Base-by-base conservation (phyloP, 352 stramenopile genomes). In the Globisporangium acanthophoron region DNA sequence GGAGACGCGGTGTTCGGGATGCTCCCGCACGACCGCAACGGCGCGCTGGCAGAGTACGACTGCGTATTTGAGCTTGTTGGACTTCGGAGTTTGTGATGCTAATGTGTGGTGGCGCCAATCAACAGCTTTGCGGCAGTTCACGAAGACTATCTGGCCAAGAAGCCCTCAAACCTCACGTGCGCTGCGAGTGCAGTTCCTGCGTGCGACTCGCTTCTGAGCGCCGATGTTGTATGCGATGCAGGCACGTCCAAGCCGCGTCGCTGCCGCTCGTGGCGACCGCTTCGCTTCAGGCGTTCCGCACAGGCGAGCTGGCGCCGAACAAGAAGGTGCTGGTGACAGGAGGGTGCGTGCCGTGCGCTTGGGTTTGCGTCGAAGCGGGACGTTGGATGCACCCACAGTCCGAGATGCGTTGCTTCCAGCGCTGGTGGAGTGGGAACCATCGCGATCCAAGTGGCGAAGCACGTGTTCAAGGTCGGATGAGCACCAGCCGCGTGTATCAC, bases 281-380 rank as follows among this genome's bases (percentile, higher is more conserved):
- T 21, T 71, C 79, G 18, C 51, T 91, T 21, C 69, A 76, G 47
- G 62, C 60, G 18, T 86, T 91, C 58, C 73, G 77, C 46, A 56
- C 74, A 18, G 70, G 72, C 2, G 53, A 86, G 3, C 57, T 93
- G 6, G 52, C 59, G 21, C 71, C 83, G 59, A 72, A 71, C 48
- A 88, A 90, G 62, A 90, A 88, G 59, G 71, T 93, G 43, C 61
- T 93, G 11, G 69, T 93, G 59, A 90, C 80, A 3, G 83, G 73
- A 24, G 83, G 76, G 76, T 85, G 67, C 53, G 64, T 55, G 1
- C 8, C 27, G 18, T 43, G 37, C 24, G 16, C 31, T 44, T 40
- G 9, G 2, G 35, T 40, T 12, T 15, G 35, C 11, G 8, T 15
- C 35, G 11, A 5, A 40, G 35, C 11, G 35, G 0, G 0, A 12